Conservation (phyloP, 1,139 yeast species). For the Hansenula sp. region DNA sequence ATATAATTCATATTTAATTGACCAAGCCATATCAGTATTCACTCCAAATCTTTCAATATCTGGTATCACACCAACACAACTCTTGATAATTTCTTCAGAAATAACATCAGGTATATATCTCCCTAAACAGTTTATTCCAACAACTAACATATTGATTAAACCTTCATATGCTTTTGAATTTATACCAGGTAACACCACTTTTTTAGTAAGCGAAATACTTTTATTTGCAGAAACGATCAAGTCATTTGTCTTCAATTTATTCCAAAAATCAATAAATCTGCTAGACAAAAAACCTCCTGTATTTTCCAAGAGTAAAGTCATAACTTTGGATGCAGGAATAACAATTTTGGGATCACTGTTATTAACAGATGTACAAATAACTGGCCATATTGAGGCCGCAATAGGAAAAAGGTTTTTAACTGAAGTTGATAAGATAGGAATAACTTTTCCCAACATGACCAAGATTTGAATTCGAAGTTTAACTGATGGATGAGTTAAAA, state of each 20-base stretch:
- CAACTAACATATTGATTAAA: conserved; percentile 23
- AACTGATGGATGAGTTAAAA: conserved; percentile 65
- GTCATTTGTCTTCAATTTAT: conserved; percentile 18
- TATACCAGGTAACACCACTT: conserved; percentile 27
- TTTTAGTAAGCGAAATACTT: conserved; percentile 9
- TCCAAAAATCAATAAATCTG: conserved; percentile 46
- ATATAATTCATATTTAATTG: conserved; percentile 12
- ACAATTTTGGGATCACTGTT: conserved; percentile 34
- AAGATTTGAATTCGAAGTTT: conserved; percentile 54
- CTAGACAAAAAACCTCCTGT: conserved; percentile 48
- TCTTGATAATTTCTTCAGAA: conserved; percentile 16
- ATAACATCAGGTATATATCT: conserved; percentile 24
- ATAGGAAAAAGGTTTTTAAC: conserved; percentile 58
- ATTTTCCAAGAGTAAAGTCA: conserved; percentile 33
- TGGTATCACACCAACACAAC: conserved; percentile 14
- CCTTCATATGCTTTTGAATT: conserved; percentile 24
- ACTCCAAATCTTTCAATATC: conserved; percentile 14
- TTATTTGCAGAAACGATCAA: conserved; percentile 11
- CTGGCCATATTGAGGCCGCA: conserved; percentile 69
- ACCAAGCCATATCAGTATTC: conserved; percentile 21
- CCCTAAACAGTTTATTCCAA: conserved; percentile 25
- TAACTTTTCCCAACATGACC: conserved; percentile 40
- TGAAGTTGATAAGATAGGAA: conserved; percentile 64
- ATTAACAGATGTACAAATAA: conserved; percentile 36
- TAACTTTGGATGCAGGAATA: conserved; percentile 30